These are phyloP conservation scores for Dinochytrium kinnereticum DNA, from an alignment of 371 early-diverging fungal species.

Conservation along the genomic window DNA sequence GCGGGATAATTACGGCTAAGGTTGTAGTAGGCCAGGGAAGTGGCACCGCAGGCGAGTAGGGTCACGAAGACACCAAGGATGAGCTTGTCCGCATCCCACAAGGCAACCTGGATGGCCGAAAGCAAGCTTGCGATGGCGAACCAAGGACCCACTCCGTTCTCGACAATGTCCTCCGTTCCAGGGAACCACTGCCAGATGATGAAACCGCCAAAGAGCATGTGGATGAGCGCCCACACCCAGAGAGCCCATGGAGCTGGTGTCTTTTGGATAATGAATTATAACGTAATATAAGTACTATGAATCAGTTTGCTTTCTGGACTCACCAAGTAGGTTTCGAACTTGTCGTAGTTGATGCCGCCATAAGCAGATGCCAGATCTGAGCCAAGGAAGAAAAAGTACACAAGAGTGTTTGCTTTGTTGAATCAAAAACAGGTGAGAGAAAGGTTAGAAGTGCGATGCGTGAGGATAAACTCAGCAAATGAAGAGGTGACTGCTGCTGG, in stretches of 20 bases:
- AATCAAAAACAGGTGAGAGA: too few relatives aligned
- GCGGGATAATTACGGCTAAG: constrained; percentile 57
- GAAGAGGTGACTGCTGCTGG: too few relatives aligned
- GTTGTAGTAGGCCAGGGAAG: constrained; percentile 55
- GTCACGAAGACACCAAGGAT: constrained; percentile 43
- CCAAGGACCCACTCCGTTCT: constrained; percentile 69
- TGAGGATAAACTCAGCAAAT: too few relatives aligned
- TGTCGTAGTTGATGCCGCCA: constrained; percentile 52
- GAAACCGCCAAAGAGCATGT: constrained; percentile 70
- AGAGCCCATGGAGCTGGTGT: constrained; percentile 46
- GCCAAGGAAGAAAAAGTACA: constrained; percentile 69
- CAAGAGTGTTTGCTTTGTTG: constrained; percentile 64
- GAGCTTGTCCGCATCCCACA: constrained; percentile 55
- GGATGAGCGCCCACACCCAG: constrained; percentile 68
- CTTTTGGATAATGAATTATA: neutral
- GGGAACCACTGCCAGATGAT: constrained; percentile 63
- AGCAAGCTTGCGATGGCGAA: constrained; percentile 67
- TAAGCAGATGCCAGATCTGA: constrained; percentile 65
- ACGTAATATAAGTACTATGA: neutral
- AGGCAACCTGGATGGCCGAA: constrained; percentile 63
- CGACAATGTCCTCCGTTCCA: constrained; percentile 63
- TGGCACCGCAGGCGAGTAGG: constrained; percentile 49
- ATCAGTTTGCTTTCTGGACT: neutral
- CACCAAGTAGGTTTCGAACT: constrained; percentile 61
- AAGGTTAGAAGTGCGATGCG: too few relatives aligned